Conservation (phyloP, 305 asterid species). For the Solanum hybrid region DNA sequence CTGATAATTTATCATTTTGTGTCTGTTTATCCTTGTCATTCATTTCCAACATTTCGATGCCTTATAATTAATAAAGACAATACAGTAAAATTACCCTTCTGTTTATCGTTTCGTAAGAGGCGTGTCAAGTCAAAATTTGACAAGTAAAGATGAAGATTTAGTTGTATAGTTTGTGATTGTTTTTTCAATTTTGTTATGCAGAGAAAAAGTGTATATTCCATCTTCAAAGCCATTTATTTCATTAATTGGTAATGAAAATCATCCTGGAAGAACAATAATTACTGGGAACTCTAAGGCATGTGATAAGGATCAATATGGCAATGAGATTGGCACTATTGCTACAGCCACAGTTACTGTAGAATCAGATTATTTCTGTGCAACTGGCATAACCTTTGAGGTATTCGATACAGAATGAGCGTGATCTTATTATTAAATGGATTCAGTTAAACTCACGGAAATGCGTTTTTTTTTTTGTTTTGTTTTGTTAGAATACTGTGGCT, state of each 20-base stretch:
- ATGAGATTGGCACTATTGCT: slow-evolving; percentile 24
- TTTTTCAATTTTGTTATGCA: slow-evolving; percentile 1
- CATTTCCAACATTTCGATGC: not conserved
- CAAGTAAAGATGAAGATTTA: not conserved
- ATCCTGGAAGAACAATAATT: slow-evolving; percentile 26
- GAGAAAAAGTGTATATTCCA: slow-evolving; percentile 57
- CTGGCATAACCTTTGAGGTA: slow-evolving; percentile 56
- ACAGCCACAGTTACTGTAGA: slow-evolving; percentile 45
- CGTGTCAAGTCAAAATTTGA: no score
- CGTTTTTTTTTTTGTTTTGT: not conserved
- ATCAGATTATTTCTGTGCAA: slow-evolving; percentile 57
- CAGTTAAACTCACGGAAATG: not conserved
- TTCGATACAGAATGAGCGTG: not conserved
- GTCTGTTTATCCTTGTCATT: no score
- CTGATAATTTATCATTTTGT: not conserved
- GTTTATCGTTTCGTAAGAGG: not conserved
- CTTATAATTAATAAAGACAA: not conserved
- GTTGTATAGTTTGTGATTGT: not conserved
- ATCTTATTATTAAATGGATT: not conserved
- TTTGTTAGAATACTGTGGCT: slow-evolving; percentile 35
- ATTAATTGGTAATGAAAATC: slow-evolving; percentile 32
- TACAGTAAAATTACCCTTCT: not conserved
- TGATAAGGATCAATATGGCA: slow-evolving; percentile 14
- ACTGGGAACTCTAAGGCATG: slow-evolving; percentile 57
- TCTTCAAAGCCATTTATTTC: slow-evolving; percentile 44